These are phyloP conservation scores for Thelonectria rubi DNA, from an alignment of 2,329 filamentous ascomycete species.

Conservation along the genomic window DNA sequence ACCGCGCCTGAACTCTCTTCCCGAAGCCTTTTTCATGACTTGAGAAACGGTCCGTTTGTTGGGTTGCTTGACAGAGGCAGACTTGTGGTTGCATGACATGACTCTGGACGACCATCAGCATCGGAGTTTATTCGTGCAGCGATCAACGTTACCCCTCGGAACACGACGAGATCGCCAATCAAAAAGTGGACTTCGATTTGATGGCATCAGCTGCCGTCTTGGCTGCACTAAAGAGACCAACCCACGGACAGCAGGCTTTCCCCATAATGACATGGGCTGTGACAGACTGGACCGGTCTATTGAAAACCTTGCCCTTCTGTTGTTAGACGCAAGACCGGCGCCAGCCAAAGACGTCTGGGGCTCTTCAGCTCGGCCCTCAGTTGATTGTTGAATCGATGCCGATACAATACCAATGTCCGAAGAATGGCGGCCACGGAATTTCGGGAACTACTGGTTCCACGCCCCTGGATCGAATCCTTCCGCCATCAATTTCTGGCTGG, in stretches of 20 bases:
- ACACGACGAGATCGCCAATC: neutral
- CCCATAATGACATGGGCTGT: slow-evolving; percentile 21
- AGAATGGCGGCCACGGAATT: too few relatives aligned
- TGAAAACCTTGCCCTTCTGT: neutral
- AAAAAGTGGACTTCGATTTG: neutral
- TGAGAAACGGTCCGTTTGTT: neutral
- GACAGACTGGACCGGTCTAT: slow-evolving; percentile 6
- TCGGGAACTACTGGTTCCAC: neutral
- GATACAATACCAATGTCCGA: neutral
- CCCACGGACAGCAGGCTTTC: neutral
- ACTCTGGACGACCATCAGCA: neutral
- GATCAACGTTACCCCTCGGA: neutral
- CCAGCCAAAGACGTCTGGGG: neutral
- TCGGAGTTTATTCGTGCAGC: neutral
- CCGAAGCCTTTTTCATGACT: neutral
- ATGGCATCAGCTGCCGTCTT: neutral
- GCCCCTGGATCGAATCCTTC: neutral
- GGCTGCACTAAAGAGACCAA: neutral
- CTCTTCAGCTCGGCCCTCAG: neutral
- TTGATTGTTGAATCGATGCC: neutral
- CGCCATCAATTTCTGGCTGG: neutral
- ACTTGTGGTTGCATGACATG: neutral
- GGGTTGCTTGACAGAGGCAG: neutral
- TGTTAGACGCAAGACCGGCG: neutral
- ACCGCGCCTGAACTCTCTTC: slow-evolving; percentile 3